A percentile compares a stretch with the other conserved stretches of the same genome.
phyloP scores from a whole-genome alignment of 495 filamentous ascomycete genomes.

The Lentithecium fluviatile region DNA sequence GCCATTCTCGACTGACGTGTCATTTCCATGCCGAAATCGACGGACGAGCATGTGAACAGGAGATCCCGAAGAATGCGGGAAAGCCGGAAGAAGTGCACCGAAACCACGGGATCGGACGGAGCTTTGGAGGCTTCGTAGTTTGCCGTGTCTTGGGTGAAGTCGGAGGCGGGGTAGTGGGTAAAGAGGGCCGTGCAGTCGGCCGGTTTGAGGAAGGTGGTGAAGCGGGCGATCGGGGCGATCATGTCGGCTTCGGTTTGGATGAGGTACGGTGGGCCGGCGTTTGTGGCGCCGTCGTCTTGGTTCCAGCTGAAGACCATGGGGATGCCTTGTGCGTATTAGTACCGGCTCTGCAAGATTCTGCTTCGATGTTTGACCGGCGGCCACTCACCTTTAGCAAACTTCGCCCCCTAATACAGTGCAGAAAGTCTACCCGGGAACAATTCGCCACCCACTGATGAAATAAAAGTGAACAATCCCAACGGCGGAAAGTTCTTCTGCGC shows the following conservation, averaged over 20 bases:
- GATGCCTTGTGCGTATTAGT: too few species aligned
- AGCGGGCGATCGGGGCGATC: not conserved
- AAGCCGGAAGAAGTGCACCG: constrained; percentile 39
- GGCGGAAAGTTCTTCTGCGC: constrained; percentile 11
- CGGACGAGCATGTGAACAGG: constrained; percentile 40
- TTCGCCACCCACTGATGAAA: constrained; percentile 40
- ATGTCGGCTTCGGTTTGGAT: constrained; percentile 7
- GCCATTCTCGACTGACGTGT: constrained; percentile 5
- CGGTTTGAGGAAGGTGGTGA: not conserved
- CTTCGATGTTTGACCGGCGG: too few species aligned
- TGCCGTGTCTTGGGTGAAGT: constrained; percentile 29
- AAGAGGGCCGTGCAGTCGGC: constrained; percentile 30
- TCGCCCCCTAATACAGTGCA: constrained; percentile 28
- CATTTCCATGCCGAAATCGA: constrained; percentile 38
- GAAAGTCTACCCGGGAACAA: constrained; percentile 37
- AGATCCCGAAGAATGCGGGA: constrained; percentile 39
- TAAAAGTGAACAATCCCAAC: constrained; percentile 30
- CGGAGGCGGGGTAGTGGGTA: constrained; percentile 28
- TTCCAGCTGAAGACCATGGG: constrained; percentile 40
- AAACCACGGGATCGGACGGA: constrained; percentile 22
- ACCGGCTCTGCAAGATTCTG: too few species aligned
- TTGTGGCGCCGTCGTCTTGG: constrained; percentile 40
- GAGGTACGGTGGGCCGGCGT: constrained; percentile 23
- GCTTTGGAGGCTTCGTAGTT: constrained; percentile 31
- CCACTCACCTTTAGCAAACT: constrained; percentile 38